Base-by-base conservation (phyloP, 305 asterid species). In the Coffea humblotiana region DNA sequence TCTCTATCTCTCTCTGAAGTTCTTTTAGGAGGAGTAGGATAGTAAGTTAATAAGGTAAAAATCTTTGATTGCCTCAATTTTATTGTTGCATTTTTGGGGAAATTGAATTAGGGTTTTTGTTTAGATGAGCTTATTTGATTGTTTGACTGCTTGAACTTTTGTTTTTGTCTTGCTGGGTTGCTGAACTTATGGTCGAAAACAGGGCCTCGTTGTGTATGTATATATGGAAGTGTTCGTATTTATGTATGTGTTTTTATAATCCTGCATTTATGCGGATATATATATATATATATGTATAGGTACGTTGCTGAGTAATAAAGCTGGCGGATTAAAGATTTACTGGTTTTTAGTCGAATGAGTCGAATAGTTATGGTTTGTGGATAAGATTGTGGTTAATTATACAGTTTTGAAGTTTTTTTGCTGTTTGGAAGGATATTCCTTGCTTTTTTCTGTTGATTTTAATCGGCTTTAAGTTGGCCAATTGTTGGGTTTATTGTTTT, bases 71-170 rank as follows among this genome's bases (percentile, higher is more conserved):
- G 54, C 32, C 2, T 66, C 19, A 67, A 54, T 40, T 51, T 29
- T 74, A 21, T 73, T 11, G 3, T 27, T 1, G 3, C 0, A 16
- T 51, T 1, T 63, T 64, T 32, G 48, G 82, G 56, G 8, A 19
- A 51, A 27, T 66, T 66, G 32, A 60, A 56, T 61, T 76, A 70
- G 80, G 80, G 72, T 76, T 66, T 56, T 56, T 27, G 48, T 11
- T 74, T 73, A 37, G 49, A 73, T 56, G 48, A 29, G 27, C 4
- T 71, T 68, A 7, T 40, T 67, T 15, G 71, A 13, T 67, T 54
- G 13, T 80, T 49, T 69, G 73, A 32, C 9, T 76, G 77, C n/a
- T 74, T 25, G 27, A 19, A 32, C 32, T 40, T 54, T 0, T 52
- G 14, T 1, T 12, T 64, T 40, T 40, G 3, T 8, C 32, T 27